Conservation (phyloP, 1,284 basidiomycete species). For the Ganoderma lingzhi region DNA sequence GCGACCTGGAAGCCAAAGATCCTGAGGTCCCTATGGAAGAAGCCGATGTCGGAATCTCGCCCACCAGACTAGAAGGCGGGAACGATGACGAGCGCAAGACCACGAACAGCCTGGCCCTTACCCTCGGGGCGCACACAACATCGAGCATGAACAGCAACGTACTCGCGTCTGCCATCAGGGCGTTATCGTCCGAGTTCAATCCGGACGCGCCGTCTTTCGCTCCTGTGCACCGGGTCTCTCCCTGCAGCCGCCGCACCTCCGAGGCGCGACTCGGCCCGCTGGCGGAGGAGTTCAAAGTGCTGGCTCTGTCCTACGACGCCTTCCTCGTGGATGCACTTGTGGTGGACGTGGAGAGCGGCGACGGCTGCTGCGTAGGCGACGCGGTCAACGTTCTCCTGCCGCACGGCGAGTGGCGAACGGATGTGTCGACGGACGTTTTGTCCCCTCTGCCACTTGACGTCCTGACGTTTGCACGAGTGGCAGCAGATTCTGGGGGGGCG, state of each 20-base stretch:
- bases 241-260: not conserved
- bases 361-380: not conserved
- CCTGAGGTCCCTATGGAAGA: not conserved
- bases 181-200: not conserved
- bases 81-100: not conserved
- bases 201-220: not conserved
- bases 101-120: not conserved
- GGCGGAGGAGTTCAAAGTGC: not conserved
- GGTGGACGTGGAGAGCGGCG: not conserved
- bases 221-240: not conserved
- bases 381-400: not conserved
- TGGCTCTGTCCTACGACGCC: not conserved
- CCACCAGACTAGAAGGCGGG: not conserved
- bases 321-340: not conserved
- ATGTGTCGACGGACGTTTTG: not conserved
- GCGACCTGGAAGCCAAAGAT: not conserved
- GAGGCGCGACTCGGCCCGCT: not conserved
- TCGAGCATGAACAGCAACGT: not conserved
- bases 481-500: not conserved
- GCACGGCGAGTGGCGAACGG: not conserved
- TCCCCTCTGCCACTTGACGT: not conserved
- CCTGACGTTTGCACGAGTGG: not conserved
- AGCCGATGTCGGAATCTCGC: not conserved
- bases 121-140: not conserved
- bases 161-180: not conserved